Conservation (phyloP, 2,329 filamentous ascomycete genomes). For the Pseudogymnoascus sp. region DNA sequence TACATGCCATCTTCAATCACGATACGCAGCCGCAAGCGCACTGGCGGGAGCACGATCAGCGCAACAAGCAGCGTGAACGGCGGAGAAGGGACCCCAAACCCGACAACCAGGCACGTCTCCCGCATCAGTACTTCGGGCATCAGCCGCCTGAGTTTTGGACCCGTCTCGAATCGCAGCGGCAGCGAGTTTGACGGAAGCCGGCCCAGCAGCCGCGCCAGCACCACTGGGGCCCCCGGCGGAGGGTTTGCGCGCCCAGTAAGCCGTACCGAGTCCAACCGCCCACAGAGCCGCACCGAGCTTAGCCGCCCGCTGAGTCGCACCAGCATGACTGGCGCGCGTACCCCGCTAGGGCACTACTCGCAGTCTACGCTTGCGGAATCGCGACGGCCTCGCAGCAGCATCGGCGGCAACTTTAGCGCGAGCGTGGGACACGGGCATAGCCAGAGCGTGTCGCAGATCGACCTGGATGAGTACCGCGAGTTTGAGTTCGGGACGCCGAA, state of each 20-base stretch:
- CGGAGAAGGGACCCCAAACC: constrained; percentile 29
- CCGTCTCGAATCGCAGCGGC: constrained; percentile 44
- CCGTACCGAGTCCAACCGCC: constrained; percentile 9
- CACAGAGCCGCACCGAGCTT: constrained; percentile 23
- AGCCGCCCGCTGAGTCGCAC: constrained; percentile 25
- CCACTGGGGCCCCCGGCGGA: constrained; percentile 1
- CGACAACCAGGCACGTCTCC: constrained; percentile 42
- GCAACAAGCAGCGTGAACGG: constrained; percentile 18
- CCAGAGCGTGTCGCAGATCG: constrained; percentile 27
- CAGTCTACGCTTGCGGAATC: constrained; percentile 24
- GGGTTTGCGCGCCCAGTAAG: constrained; percentile 19
- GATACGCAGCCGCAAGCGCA: constrained; percentile 62
- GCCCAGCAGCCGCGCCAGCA: constrained; percentile 25
- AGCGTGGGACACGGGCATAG: constrained; percentile 27
- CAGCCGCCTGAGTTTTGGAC: constrained; percentile 55
- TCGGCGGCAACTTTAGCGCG: constrained; percentile 24
- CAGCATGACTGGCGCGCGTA: constrained; percentile 26
- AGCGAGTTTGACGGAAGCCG: constrained; percentile 15
- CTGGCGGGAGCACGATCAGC: constrained; percentile 39
- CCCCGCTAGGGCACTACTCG: constrained; percentile 28
- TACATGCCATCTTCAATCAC: constrained; percentile 51
- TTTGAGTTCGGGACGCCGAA: constrained; percentile 35
- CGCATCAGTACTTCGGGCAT: constrained; percentile 55
- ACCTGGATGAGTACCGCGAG: constrained; percentile 23
- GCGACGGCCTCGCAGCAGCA: constrained; percentile 24